phyloP scores from a whole-genome alignment of 2,329 filamentous ascomycete genomes.

The Exserohilum turcica region DNA sequence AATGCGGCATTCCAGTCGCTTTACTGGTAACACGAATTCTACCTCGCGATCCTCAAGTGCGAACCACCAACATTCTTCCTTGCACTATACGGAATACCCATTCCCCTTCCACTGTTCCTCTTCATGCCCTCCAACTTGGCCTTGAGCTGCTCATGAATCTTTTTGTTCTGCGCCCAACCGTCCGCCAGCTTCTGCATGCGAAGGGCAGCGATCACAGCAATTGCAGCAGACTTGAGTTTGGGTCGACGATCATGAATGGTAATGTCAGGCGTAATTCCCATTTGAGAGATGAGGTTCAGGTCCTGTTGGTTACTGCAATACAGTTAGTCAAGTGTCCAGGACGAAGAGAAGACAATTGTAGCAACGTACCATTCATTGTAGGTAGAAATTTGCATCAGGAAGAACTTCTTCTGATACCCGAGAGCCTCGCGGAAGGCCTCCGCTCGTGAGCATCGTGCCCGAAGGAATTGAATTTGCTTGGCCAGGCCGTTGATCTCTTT shows the following conservation, averaged over 20 bases:
- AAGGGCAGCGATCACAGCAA: conserved; percentile 56
- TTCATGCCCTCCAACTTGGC: conserved; percentile 55
- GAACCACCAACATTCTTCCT: conserved; percentile 56
- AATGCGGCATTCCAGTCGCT: not conserved
- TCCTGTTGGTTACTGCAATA: conserved; percentile 84
- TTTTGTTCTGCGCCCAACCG: conserved; percentile 58
- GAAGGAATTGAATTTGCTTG: conserved; percentile 90
- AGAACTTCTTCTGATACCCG: conserved; percentile 84
- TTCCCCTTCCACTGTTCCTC: conserved; percentile 29
- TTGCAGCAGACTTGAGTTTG: conserved; percentile 55
- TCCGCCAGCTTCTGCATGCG: conserved; percentile 58
- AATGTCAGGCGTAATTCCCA: conserved; percentile 68
- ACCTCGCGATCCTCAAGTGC: conserved; percentile 37
- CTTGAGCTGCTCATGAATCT: conserved; percentile 54
- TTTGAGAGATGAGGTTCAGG: conserved; percentile 80
- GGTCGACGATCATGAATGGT: conserved; percentile 53
- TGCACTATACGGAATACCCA: conserved; percentile 33
- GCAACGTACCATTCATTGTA: conserved; percentile 84
- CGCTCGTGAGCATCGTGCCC: conserved; percentile 80
- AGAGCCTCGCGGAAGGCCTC: conserved; percentile 78
- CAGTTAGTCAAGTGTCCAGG: conserved; percentile 6
- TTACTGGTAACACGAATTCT: conserved; percentile 1
- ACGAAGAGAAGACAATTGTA: not conserved
- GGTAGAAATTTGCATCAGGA: conserved; percentile 78
- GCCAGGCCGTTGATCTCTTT: conserved; percentile 80